Evolutionary conservation across 2,329 filamentous ascomycete species (phyloP), one percentile per base, ranked within the genome.

Genomic region (Trichoderma asperellum): DNA sequence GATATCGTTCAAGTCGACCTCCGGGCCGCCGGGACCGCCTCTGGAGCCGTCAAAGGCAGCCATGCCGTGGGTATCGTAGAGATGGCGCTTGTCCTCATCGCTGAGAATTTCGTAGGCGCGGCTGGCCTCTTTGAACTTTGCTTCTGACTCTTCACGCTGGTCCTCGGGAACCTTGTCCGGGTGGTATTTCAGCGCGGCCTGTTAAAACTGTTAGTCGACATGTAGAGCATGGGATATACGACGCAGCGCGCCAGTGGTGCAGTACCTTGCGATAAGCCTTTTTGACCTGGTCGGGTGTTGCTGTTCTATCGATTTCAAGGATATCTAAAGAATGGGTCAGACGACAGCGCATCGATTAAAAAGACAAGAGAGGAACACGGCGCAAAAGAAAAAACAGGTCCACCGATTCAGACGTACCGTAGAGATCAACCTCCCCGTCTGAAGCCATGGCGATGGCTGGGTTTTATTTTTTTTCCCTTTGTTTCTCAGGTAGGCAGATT

Each of bases 91-190:
- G 71, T 98, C 89, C 72, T 98, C 95, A 85, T 99, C 95, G 82
- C 89, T 91, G 68, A 99, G 93, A 78, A 99, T 98, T 79, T 99
- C 96, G 85, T 99, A 99, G 75, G 96, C 96, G 82, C 96, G 91
- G 70, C 92, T 94, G 69, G 97, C 91, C 68, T 90, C 85, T 83
- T 99, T 99, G 89, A 99, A 99, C 77, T 91, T 94, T 77, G 90
- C 86, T 80, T 98, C 96, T 71, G 96, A 93, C 74, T 91, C 92
- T 78, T 90, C 90, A 74, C 95, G 91, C 77, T 94, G 89, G 34
- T 92, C 89, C 81, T 95, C 93, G 74, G 94, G 86, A 69, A 97
- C 96, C 83, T 99, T 99, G 83, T 99, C 96, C 58, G 96, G 96
- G 78, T 99, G 96, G 77, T 94, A 92, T 79, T 89, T 88, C 66